A percentile compares a stretch with the other conserved stretches of the same genome.
phyloP scores from a whole-genome alignment of 495 filamentous ascomycete genomes.

The Xeromyces bisporus region DNA sequence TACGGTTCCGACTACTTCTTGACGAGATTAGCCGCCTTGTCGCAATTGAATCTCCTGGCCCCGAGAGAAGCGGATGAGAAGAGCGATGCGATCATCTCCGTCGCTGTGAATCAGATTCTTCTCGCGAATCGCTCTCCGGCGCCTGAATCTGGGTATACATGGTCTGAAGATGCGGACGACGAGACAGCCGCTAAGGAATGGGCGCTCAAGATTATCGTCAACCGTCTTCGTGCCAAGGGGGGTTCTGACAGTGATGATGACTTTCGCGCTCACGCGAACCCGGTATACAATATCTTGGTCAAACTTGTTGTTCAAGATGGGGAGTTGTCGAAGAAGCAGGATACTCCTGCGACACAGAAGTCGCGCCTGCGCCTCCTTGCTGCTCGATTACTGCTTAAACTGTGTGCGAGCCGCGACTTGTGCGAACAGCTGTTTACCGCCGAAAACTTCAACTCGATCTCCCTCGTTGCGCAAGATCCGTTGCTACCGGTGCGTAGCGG shows the following conservation, averaged over 20 bases:
- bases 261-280: constrained; percentile 44
- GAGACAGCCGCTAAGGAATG: constrained; percentile 73
- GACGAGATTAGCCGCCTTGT: constrained; percentile 67
- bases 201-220: constrained; percentile 80
- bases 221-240: constrained; percentile 56
- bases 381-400: constrained; percentile 65
- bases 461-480: constrained; percentile 62
- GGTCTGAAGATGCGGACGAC: constrained; percentile 58
- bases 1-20: constrained; percentile 64
- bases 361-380: constrained; percentile 65
- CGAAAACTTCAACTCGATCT: constrained; percentile 60
- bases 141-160: constrained; percentile 34
- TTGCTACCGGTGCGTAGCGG: constrained; percentile 53
- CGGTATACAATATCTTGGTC: constrained; percentile 63
- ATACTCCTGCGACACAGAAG: constrained; percentile 59
- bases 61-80: constrained; percentile 55
- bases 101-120: constrained; percentile 60
- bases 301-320: constrained; percentile 57
- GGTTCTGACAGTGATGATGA: constrained; percentile 33
- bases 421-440: constrained; percentile 64
- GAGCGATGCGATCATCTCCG: constrained; percentile 58
- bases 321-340: constrained; percentile 55
- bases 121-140: constrained; percentile 44
- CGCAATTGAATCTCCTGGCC: constrained; percentile 67
- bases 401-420: constrained; percentile 48